Evolutionary conservation across 208 protist genomes (phyloP).

Genomic region (Acanthamoeba quina): DNA sequence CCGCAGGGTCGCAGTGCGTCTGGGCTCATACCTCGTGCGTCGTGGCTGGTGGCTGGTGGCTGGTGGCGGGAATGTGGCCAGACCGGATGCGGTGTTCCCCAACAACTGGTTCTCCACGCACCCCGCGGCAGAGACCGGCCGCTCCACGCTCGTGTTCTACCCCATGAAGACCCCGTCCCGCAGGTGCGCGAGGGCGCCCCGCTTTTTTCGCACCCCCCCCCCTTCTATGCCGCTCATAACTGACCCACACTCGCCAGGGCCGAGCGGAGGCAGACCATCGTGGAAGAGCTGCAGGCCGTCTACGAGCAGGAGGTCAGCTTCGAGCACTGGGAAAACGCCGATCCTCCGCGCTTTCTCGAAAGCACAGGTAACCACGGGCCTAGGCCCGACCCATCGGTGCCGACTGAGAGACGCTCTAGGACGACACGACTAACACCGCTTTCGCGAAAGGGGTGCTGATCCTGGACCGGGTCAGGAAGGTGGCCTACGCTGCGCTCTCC

Average conservation of each 20-base stretch:
- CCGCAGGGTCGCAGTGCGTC: background rate
- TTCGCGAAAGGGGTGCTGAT: slow-evolving; percentile 42
- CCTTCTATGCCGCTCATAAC: background rate
- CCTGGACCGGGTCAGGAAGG: slow-evolving; percentile 52
- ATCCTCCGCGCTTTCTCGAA: slow-evolving; percentile 76
- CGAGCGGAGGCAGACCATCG: slow-evolving; percentile 69
- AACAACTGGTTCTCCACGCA: slow-evolving; percentile 88
- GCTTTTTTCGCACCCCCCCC: too few species aligned
- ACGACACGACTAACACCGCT: background rate
- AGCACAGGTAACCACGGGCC: slow-evolving; percentile 58
- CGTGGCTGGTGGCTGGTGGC: too few species aligned
- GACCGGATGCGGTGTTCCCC: slow-evolving; percentile 83
- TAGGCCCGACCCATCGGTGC: background rate
- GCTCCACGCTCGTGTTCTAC: slow-evolving; percentile 77
- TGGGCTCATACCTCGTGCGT: background rate
- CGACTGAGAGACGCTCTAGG: background rate
- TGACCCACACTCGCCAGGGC: background rate
- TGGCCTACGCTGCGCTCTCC: slow-evolving; percentile 74
- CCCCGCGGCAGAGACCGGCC: slow-evolving; percentile 35
- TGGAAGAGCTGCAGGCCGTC: slow-evolving; percentile 77
- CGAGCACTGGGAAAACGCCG: slow-evolving; percentile 79
- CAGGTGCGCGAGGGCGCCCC: background rate
- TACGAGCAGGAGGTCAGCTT: slow-evolving; percentile 79
- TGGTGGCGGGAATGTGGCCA: background rate
- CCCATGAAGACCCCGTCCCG: slow-evolving; percentile 82